Evolutionary conservation across 441 rosid genomes (phyloP), one percentile per base, ranked within the genome.

Genomic region (Melastoma candidum): DNA sequence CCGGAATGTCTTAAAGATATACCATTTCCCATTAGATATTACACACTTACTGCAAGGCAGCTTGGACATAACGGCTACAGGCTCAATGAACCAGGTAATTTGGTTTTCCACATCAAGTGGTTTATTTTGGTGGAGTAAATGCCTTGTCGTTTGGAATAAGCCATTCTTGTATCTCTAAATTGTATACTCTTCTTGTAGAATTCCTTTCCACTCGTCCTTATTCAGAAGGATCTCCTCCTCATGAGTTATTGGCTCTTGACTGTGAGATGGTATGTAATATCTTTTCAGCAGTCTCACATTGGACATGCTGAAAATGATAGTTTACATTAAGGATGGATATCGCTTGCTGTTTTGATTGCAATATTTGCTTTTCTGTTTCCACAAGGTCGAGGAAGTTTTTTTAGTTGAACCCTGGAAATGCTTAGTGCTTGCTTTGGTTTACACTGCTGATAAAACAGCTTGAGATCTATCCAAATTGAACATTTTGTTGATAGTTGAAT

Each of bases 211-310:
- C 98, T 26, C 59, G 68, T 73, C 80, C 95, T 68, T 78, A 83
- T 54, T 82, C 97, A 51, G 64, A 74, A 44, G 90, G 75, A 63
- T 77, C 79, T 66, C 49, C 66, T 61, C 67, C 71, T 26, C 63
- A 69, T 60, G 83, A 81, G 60, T 68, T 84, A 51, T 64, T 93
- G 75, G 95, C 95, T 60, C 92, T 93, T 69, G 98, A 93, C 54
- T 93, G 97, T 52, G 98, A 88, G 78, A 93, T 93, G 98, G 98
- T 93, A 80, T 69, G 65, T 59, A 26, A 48, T 24, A 25, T 58
- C 44, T 44, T 48, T 65, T 46, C 26, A 49, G 12, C 48, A 32
- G 48, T 39, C 4, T 14, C 46, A 43, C 24, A 47, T 7, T 11
- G 47, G 25, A 44, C 39, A 22, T 29, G 27, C 9, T 22, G 29